Conservation (phyloP, 345 rosid species). For the Camelina sativa region DNA sequence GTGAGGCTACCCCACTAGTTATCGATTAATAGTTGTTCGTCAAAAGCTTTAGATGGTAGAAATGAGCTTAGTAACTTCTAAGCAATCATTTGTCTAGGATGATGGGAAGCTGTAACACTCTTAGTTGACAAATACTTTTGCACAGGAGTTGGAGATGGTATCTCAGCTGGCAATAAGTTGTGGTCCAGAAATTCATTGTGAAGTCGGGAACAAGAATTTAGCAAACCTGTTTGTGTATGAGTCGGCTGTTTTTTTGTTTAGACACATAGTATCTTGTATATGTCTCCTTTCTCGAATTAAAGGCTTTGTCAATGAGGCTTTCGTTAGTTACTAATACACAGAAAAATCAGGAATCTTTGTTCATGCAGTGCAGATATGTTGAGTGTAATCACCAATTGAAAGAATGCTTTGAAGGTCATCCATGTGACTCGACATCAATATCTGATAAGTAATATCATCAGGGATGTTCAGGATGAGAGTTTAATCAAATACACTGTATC, state of each 20-base stretch:
- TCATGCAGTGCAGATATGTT: neutral
- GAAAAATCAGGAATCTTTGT: neutral
- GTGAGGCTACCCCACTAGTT: slow-evolving; percentile 31
- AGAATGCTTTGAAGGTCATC: too few species aligned
- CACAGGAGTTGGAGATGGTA: slow-evolving; percentile 1
- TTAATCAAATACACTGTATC: neutral
- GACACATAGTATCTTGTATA: neutral
- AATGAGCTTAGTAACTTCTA: neutral
- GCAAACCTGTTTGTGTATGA: neutral
- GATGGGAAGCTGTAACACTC: neutral
- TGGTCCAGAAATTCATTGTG: slow-evolving; percentile 4
- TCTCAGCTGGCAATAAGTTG: neutral
- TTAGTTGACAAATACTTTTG: slow-evolving; percentile 1
- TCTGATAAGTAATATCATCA: neutral
- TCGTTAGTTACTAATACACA: neutral
- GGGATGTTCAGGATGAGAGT: neutral
- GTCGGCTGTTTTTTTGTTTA: neutral
- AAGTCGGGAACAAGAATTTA: neutral
- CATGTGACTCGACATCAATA: too few species aligned
- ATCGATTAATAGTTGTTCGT: slow-evolving; percentile 12
- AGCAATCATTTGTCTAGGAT: neutral
- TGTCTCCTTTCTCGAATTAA: too few species aligned
- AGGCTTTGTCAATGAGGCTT: slow-evolving; percentile 2
- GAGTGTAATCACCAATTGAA: neutral
- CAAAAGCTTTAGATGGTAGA: slow-evolving; percentile 8